phyloP scores from a whole-genome alignment of 192 early-diverging fungal genomes.

The Rhizophagus prolifer region DNA sequence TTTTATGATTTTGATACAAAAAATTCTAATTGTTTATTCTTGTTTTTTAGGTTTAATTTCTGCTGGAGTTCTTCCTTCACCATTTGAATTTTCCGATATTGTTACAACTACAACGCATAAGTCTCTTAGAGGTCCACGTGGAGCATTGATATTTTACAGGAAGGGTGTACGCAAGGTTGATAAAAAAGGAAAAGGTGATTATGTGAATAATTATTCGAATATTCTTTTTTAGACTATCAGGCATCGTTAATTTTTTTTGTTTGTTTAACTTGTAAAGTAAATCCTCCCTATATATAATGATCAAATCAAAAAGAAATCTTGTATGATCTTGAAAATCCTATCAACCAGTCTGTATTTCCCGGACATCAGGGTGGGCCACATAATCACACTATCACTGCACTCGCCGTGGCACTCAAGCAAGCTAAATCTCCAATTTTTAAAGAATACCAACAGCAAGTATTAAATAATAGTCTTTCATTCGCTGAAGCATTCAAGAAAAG shows the following conservation, averaged over 20 bases:
- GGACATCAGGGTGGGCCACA: slow-evolving; percentile 99
- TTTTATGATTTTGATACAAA: neutral
- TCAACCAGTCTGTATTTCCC: slow-evolving; percentile 97
- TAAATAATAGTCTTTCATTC: slow-evolving; percentile 88
- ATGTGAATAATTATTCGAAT: neutral
- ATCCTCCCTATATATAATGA: neutral
- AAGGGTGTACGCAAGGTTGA: slow-evolving; percentile 83
- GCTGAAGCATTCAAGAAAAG: slow-evolving; percentile 70
- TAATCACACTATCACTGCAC: slow-evolving; percentile 97
- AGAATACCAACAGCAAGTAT: slow-evolving; percentile 88
- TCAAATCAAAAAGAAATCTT: slow-evolving; percentile 50
- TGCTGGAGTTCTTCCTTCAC: slow-evolving; percentile 81
- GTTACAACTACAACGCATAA: slow-evolving; percentile 99
- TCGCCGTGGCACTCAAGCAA: slow-evolving; percentile 94
- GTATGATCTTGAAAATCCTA: slow-evolving; percentile 93
- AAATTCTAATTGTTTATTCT: neutral
- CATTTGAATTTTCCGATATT: slow-evolving; percentile 92
- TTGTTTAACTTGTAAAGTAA: neutral
- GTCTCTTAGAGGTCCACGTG: slow-evolving; percentile 95
- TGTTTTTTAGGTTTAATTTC: slow-evolving; percentile 70
- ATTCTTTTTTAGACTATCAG: neutral
- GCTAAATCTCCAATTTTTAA: slow-evolving; percentile 82
- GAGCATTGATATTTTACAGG: slow-evolving; percentile 98
- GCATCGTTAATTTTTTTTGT: slow-evolving; percentile 8
- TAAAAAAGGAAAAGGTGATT: slow-evolving; percentile 84